These are phyloP conservation scores for Corymbia calophylla DNA, from an alignment of 441 rosid genomes.

Conservation along the genomic window DNA sequence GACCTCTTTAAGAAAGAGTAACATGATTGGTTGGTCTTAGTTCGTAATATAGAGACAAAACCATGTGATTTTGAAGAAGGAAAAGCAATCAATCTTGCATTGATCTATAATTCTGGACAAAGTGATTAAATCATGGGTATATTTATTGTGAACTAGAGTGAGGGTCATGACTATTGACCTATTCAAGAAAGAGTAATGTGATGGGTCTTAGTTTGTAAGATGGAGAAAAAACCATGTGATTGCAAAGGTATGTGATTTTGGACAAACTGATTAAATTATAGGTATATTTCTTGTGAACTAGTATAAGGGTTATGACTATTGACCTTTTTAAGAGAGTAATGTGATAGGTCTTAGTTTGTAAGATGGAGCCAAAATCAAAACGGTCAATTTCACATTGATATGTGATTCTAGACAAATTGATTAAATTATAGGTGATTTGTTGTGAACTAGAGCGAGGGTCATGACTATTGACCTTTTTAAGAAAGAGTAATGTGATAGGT, in stretches of 20 bases:
- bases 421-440: not conserved
- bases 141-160: not conserved
- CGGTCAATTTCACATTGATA: fast-evolving
- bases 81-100: not conserved
- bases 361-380: not conserved
- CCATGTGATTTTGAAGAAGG: not conserved
- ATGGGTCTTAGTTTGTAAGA: not conserved
- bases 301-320: not conserved
- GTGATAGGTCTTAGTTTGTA: not conserved
- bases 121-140: not conserved
- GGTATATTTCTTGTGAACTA: not conserved
- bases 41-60: not conserved
- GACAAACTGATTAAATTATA: not conserved
- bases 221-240: not conserved
- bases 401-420: too few species aligned
- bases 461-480: constrained; percentile 1
- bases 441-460: not conserved
- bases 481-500: not conserved
- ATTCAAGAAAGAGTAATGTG: not conserved
- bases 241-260: not conserved
- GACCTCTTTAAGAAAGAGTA: not conserved
- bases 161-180: constrained; percentile 7
- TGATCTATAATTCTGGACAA: not conserved
- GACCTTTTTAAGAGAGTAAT: not conserved
- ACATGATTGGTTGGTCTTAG: not conserved